A percentile compares a stretch with the other conserved stretches of the same genome.
Conservation (phyloP, 257 asterid species). For the Lycium barbarum region DNA sequence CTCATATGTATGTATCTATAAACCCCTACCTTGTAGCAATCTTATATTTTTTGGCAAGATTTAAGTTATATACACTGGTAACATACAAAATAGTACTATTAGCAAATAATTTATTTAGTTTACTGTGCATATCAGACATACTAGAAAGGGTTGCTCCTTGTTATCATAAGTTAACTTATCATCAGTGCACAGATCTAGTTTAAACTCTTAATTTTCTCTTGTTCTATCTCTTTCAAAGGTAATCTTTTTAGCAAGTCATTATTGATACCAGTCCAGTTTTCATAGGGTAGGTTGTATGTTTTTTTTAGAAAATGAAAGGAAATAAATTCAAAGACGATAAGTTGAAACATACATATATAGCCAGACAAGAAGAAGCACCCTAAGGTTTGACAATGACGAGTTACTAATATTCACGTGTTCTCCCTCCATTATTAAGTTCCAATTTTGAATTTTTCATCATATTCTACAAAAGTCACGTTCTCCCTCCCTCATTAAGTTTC, state of each 20-base stretch:
- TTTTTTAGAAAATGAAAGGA: not conserved
- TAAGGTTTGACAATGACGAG: not conserved
- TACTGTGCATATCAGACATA: not conserved
- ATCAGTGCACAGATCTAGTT: not conserved
- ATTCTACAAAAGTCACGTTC: not conserved
- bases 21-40: too few relatives aligned
- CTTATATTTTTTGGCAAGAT: not conserved
- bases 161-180: not conserved
- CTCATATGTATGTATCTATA: conserved; percentile 52
- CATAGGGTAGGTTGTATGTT: not conserved
- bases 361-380: not conserved
- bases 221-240: not conserved
- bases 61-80: not conserved
- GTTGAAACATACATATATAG: conserved; percentile 8
- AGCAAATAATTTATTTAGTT: not conserved
- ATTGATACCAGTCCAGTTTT: not conserved
- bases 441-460: not conserved
- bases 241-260: not conserved
- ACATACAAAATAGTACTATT: too few relatives aligned
- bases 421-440: not conserved
- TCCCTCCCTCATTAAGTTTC: not conserved
- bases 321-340: conserved; percentile 1
- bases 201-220: not conserved
- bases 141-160: not conserved
- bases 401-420: not conserved